A percentile compares a stretch with the other conserved stretches of the same genome.
Evolutionary conservation across 2,329 filamentous ascomycete species (phyloP).

Genomic region (Trichoderma brevicompactum): DNA sequence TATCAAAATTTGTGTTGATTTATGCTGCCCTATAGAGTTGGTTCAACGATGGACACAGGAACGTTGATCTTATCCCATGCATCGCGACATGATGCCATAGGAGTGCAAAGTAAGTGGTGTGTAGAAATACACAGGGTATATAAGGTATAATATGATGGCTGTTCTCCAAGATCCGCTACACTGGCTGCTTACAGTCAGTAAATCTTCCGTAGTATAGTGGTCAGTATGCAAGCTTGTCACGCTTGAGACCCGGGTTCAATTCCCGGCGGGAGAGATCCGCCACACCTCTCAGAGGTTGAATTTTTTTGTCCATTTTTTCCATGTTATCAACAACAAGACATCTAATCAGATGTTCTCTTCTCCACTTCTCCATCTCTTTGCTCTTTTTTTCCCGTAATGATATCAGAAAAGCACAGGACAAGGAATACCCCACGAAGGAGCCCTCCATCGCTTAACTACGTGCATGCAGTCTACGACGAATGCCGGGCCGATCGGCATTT

Average conservation of each 20-base stretch:
- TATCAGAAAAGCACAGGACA: too few species aligned
- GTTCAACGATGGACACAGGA: too few species aligned
- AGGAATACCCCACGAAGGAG: not conserved
- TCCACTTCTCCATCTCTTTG: not conserved
- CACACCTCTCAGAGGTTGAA: constrained; percentile 15
- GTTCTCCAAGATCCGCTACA: constrained; percentile 23
- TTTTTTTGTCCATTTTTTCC: constrained; percentile 14
- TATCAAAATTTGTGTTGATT: not conserved
- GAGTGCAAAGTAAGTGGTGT: too few species aligned
- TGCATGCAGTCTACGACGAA: not conserved
- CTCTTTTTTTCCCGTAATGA: not conserved
- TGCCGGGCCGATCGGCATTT: constrained; percentile 28
- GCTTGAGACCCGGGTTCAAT: constrained; percentile 36
- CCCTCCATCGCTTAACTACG: not conserved
- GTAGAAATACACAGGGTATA: not conserved
- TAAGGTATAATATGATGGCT: not conserved
- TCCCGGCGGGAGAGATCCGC: constrained; percentile 34
- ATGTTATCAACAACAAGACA: not conserved
- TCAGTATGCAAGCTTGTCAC: constrained; percentile 36
- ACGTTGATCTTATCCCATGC: too few species aligned
- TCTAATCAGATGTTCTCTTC: not conserved
- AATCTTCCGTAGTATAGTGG: constrained; percentile 35
- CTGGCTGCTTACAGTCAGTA: constrained; percentile 22
- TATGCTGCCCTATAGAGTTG: not conserved
- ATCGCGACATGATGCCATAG: too few species aligned